Base-by-base conservation (phyloP, 2,329 filamentous ascomycete species). In the Polychaeton citri region DNA sequence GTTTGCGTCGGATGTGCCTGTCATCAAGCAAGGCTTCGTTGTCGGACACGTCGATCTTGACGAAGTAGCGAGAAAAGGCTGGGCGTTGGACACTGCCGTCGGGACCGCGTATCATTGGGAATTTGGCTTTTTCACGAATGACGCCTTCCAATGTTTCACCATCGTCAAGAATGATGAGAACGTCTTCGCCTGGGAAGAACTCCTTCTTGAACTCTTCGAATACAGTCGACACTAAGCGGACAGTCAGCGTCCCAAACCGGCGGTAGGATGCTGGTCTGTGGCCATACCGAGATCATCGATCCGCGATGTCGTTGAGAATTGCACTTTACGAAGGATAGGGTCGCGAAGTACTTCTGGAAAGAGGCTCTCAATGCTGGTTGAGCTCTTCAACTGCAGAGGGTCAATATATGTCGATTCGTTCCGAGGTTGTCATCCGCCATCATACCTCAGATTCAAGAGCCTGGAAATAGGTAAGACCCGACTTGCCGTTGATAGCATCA, bases 401-500 rank as follows among this genome's bases (percentile, higher is more conserved):
- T 21, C 5, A 32, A 31, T 21, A 38, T n/a, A n/a, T n/a, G n/a
- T n/a, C n/a, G n/a, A n/a, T n/a, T n/a, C n/a, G n/a, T n/a, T n/a
- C n/a, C 12, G 10, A 35, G 18, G 16, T 32, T 8, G 34, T 43
- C 39, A 33, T 38, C 34, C 39, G 36, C 42, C 34, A 32, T 34
- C 49, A 32, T 46, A 58, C 55, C 53, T 59, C 55, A 13, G 53
- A 57, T 21, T 52, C 50, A 19, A 88, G 72, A 18, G 90, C 90
- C 47, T 94, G 85, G 53, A 95, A 95, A 60, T 92, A 98, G 3
- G 76, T 88, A 46, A 95, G 68, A 36, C 81, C 81, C 19, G 86
- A 92, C 58, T 93, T 88, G 36, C 90, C 90, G 9, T 86, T 94
- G 46, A 96, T 92, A 56, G 93, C 83, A 60, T 92, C 94, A 42